Base-by-base conservation (phyloP, 1,139 yeast genomes). In the Hanseniaspora sp. region DNA sequence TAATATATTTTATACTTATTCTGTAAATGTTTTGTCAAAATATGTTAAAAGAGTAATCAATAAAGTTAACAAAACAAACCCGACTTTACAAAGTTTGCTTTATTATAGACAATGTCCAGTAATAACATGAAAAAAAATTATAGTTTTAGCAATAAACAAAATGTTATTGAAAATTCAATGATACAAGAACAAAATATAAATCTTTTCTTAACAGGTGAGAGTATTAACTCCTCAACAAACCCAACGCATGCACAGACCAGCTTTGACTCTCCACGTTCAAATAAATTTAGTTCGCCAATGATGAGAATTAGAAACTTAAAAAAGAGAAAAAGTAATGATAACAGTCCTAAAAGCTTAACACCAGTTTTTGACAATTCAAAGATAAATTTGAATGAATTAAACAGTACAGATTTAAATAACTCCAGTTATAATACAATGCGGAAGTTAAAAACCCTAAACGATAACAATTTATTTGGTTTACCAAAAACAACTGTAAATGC, bases 231-330 rank as follows among this genome's bases (percentile, higher is more conserved):
- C 17, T 7, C 23, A 45, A 5, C 6, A 3, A 17, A 15, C 2
- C 30, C 30, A 29, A 11, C 28, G 29, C 8, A 17, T 15, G 17
- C 37, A 30, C 17, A n/a, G 2, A 8, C 43, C 2, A 34, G 35
- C 12, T 15, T 7, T 12, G 18, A 12, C 3, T 17, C 4, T 6
- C 45, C 8, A 9, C 8, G 30, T 15, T 18, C 7, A 23, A 37
- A 38, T 29, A 33, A 31, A 3, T 45, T 44, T 11, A 51, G 37
- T n/a, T 51, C 48, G 7, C 48, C 54, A 12, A 51, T 38, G 9
- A 33, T n/a, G 9, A 51, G 45, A 33, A 39, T 51, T 7, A 44
- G 31, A 44, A 38, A 39, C 13, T 18, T 49, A 1, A 37, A 29
- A 31, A 49, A 43, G 15, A 48, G n/a, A 29, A 17, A 15, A 11